Evolutionary conservation across 257 asterid genomes (phyloP).

Genomic region (Euphrasia confusa): DNA sequence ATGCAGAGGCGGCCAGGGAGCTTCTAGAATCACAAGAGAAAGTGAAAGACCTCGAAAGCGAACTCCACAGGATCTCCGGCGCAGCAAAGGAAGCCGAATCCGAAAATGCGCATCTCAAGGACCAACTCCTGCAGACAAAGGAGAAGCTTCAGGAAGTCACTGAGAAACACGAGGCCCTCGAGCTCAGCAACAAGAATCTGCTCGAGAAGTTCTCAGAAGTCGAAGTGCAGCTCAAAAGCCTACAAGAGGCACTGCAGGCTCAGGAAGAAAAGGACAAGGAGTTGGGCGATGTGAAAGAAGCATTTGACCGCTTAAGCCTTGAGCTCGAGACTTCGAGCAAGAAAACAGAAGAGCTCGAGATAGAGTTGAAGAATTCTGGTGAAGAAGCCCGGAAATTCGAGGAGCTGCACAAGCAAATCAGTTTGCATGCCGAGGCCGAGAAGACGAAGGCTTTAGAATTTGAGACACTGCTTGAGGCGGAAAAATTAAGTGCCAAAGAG

Average conservation of each 20-base stretch:
- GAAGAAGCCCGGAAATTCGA: conserved; percentile 59
- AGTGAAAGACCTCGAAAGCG: conserved; percentile 61
- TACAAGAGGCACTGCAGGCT: conserved; percentile 58
- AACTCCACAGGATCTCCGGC: conserved; percentile 47
- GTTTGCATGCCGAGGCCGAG: conserved; percentile 70
- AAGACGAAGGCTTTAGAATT: conserved; percentile 53
- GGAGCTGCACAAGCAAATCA: conserved; percentile 71
- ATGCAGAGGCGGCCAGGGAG: conserved; percentile 40
- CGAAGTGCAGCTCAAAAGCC: conserved; percentile 50
- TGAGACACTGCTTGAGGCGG: conserved; percentile 62
- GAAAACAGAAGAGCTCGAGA: conserved; percentile 62
- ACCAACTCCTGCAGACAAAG: conserved; percentile 52
- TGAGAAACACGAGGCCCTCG: conserved; percentile 46
- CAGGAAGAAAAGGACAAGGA: conserved; percentile 57
- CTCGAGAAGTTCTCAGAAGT: conserved; percentile 49
- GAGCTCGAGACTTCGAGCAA: conserved; percentile 64
- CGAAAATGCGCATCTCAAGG: conserved; percentile 44
- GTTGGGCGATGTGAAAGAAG: conserved; percentile 48
- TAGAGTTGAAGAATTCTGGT: conserved; percentile 41
- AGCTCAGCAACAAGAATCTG: conserved; percentile 48
- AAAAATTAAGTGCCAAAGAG: conserved; percentile 51
- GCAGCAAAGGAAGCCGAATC: conserved; percentile 60
- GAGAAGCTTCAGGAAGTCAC: conserved; percentile 41
- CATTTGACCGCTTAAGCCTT: conserved; percentile 50
- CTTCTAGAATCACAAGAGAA: conserved; percentile 70